Percentiles rank a stretch among this genome's conserved stretches.
Evolutionary conservation across 148 eudicot species (phyloP).

Genomic region (Persicaria maculosa): DNA sequence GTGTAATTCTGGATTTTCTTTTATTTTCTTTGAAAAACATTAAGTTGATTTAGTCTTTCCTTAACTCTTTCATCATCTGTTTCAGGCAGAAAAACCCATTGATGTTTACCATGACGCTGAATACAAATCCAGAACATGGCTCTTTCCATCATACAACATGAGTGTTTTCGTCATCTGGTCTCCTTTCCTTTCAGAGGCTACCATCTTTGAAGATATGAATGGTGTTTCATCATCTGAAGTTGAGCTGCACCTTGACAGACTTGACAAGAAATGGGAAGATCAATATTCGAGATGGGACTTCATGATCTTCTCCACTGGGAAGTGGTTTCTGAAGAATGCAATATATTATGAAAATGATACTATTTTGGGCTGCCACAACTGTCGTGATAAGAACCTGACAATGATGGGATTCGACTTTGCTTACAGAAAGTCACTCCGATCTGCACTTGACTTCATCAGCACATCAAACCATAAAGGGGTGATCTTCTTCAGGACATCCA

Average conservation of each 20-base stretch:
- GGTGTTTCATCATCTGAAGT: constrained; percentile 50
- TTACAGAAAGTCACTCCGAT: constrained; percentile 37
- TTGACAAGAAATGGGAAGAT: constrained; percentile 40
- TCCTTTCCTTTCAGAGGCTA: constrained; percentile 59
- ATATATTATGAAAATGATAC: constrained; percentile 38
- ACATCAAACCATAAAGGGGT: constrained; percentile 40
- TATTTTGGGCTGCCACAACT: constrained; percentile 45
- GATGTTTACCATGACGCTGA: constrained; percentile 51
- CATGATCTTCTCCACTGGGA: constrained; percentile 53
- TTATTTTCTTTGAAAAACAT: background rate
- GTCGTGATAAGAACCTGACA: constrained; percentile 28
- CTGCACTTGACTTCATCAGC: constrained; percentile 37
- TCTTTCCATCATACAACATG: constrained; percentile 51
- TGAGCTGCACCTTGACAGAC: constrained; percentile 51
- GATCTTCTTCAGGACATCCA: constrained; percentile 46
- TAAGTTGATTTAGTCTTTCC: background rate
- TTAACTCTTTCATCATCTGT: background rate
- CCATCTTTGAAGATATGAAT: constrained; percentile 47
- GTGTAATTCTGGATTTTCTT: background rate
- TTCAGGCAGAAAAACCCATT: constrained; percentile 58
- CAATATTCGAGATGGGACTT: constrained; percentile 35
- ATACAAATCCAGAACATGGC: constrained; percentile 49
- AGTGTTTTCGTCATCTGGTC: constrained; percentile 57
- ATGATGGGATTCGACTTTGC: constrained; percentile 40
- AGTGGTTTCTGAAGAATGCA: constrained; percentile 53